Conservation (phyloP, 768 basidiomycete species). For the Coprinopsis marcescibilis region DNA sequence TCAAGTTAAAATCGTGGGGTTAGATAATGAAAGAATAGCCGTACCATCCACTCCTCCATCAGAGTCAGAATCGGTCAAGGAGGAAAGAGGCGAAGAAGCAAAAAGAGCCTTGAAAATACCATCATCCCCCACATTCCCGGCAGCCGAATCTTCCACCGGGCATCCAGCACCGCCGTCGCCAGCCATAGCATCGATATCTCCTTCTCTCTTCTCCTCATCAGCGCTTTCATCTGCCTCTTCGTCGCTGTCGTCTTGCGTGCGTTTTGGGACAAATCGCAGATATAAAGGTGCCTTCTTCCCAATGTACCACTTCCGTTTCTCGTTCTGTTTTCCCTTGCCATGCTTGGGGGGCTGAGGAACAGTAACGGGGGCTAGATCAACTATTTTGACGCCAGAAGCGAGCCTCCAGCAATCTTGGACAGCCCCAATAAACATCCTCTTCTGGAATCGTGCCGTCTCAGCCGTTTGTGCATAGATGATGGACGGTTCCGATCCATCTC, state of each 20-base stretch:
- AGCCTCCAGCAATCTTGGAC: slow-evolving; percentile 3
- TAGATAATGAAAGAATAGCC: too few species aligned
- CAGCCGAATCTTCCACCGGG: too few species aligned
- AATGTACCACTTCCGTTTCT: slow-evolving; percentile 1
- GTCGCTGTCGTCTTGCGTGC: not conserved
- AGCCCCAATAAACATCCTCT: slow-evolving; percentile 4
- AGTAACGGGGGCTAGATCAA: not conserved
- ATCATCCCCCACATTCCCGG: not conserved
- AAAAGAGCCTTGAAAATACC: not conserved
- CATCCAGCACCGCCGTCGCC: not conserved
- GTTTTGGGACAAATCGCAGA: too few species aligned
- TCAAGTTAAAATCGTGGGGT: too few species aligned
- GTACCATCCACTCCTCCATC: too few species aligned
- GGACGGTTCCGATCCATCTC: not conserved
- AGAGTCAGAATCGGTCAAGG: slow-evolving; percentile 37
- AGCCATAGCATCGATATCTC: not conserved
- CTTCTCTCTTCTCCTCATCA: slow-evolving; percentile 1
- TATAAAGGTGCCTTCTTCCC: slow-evolving; percentile 3
- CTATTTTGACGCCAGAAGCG: not conserved
- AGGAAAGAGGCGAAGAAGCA: not conserved
- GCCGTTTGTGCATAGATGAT: not conserved
- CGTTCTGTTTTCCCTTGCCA: too few species aligned
- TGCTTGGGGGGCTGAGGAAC: too few species aligned
- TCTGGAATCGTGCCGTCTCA: not conserved
- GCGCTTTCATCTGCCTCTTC: not conserved